Percentiles rank a stretch among this genome's conserved stretches.
These are phyloP conservation scores for Panicum hallii DNA, from an alignment of 202 grass and related monocot species.

Conservation along the genomic window DNA sequence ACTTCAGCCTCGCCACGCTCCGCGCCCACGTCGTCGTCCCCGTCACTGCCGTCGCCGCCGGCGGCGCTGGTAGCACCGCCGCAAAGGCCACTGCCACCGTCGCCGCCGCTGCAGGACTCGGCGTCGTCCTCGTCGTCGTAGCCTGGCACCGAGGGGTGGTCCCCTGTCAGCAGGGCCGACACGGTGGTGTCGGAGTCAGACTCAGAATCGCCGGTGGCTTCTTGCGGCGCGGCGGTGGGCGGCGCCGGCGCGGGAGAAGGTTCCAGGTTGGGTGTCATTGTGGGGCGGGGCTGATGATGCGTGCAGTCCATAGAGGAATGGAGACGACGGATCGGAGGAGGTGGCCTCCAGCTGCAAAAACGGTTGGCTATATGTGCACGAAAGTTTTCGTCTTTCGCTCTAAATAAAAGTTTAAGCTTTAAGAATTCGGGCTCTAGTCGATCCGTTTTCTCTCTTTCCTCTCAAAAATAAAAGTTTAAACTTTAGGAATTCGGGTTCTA, in stretches of 20 bases:
- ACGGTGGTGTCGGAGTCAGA: neutral
- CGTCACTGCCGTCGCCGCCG: neutral
- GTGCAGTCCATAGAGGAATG: slow-evolving; percentile 10
- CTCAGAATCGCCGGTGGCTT: slow-evolving; percentile 61
- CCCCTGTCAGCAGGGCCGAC: neutral
- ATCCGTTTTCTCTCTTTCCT: neutral
- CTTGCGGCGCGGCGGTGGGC: neutral
- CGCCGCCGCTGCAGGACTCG: slow-evolving; percentile 52
- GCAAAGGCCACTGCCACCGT: neutral
- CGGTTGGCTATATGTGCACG: neutral
- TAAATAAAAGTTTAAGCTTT: neutral
- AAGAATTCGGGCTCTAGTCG: neutral
- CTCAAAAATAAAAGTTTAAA: neutral
- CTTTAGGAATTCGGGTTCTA: neutral
- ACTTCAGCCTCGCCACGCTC: neutral
- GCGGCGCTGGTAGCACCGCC: neutral
- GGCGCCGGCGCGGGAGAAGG: neutral
- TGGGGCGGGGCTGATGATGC: neutral
- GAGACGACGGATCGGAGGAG: neutral
- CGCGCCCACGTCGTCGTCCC: neutral
- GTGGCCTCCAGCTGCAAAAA: no score
- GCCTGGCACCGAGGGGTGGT: neutral
- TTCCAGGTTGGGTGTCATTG: neutral
- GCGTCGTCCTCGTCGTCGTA: slow-evolving; percentile 50
- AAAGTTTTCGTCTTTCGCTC: neutral